Evolutionary conservation across 345 rosid genomes (phyloP).

Genomic region (Camelina neglecta): DNA sequence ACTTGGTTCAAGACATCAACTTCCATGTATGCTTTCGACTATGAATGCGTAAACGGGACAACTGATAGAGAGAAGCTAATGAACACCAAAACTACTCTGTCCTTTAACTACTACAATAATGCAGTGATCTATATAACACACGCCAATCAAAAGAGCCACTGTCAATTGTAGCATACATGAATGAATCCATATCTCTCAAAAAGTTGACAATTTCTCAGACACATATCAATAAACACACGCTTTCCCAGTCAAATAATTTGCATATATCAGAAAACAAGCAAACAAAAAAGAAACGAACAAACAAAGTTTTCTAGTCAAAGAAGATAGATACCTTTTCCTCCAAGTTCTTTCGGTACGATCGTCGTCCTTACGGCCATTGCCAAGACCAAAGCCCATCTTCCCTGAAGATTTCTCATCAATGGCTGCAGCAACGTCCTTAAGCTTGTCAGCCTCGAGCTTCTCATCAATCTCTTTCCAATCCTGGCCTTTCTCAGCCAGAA

Average conservation of each 20-base stretch:
- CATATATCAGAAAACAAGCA: slow-evolving; percentile 9
- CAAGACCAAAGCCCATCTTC: slow-evolving; percentile 52
- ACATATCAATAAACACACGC: slow-evolving; percentile 17
- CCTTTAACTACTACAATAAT: slow-evolving; percentile 1
- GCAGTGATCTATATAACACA: slow-evolving; percentile 7
- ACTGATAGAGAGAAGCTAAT: not conserved
- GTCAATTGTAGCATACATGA: not conserved
- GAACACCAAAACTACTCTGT: slow-evolving; percentile 6
- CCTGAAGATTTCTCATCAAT: slow-evolving; percentile 48
- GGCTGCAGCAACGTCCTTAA: slow-evolving; percentile 49
- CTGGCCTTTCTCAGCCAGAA: slow-evolving; percentile 85
- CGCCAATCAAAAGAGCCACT: not conserved
- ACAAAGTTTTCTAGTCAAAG: slow-evolving; percentile 41
- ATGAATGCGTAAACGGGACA: not conserved
- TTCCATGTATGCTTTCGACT: not conserved
- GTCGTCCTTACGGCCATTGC: slow-evolving; percentile 48
- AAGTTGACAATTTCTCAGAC: not conserved
- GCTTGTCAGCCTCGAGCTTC: slow-evolving; percentile 65
- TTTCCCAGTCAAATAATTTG: not conserved
- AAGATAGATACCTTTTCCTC: slow-evolving; percentile 54
- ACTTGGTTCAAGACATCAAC: slow-evolving; percentile 6
- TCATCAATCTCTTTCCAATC: slow-evolving; percentile 96
- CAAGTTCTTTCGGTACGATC: slow-evolving; percentile 50
- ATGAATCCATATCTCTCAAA: not conserved
- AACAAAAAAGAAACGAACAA: slow-evolving; percentile 15